Conservation (phyloP, 768 basidiomycete genomes). For the Guyanaporus albipodus region DNA sequence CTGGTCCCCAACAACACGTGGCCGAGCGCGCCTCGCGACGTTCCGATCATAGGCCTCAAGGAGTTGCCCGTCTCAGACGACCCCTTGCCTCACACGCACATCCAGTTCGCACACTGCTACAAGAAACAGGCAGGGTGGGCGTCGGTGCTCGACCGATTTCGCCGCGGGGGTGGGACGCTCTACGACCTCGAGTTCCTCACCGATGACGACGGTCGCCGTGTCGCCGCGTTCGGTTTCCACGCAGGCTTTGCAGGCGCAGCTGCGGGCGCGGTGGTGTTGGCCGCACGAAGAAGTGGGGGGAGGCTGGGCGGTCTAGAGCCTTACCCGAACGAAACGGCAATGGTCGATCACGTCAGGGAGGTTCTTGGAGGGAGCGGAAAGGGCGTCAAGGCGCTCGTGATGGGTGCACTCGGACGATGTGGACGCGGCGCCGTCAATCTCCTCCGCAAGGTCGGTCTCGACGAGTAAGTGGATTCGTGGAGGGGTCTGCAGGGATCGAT, state of each 20-base stretch:
- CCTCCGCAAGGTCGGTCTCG: slow-evolving; percentile 92
- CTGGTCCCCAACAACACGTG: slow-evolving; percentile 87
- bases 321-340: slow-evolving; percentile 77
- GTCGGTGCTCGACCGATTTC: slow-evolving; percentile 79
- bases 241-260: slow-evolving; percentile 99
- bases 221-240: slow-evolving; percentile 97
- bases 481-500: neutral
- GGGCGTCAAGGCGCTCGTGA: slow-evolving; percentile 83
- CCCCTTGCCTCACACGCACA: slow-evolving; percentile 89
- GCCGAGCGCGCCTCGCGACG: slow-evolving; percentile 68
- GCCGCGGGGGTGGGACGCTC: slow-evolving; percentile 74
- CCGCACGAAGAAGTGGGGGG: slow-evolving; percentile 57
- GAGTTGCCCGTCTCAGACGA: slow-evolving; percentile 83
- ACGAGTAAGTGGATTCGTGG: slow-evolving; percentile 60
- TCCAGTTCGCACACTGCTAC: slow-evolving; percentile 98
- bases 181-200: slow-evolving; percentile 97
- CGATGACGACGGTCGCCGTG: slow-evolving; percentile 78
- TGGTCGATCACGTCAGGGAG: slow-evolving; percentile 71
- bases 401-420: slow-evolving; percentile 93
- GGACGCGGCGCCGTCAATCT: slow-evolving; percentile 93
- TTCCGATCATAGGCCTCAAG: slow-evolving; percentile 93
- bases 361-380: slow-evolving; percentile 65
- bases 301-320: slow-evolving; percentile 69
- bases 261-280: slow-evolving; percentile 79
- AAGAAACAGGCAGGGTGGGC: slow-evolving; percentile 94